Evolutionary conservation across 345 rosid species (phyloP), one percentile per base, ranked within the genome.

Genomic region (Fremontodendron californicum): DNA sequence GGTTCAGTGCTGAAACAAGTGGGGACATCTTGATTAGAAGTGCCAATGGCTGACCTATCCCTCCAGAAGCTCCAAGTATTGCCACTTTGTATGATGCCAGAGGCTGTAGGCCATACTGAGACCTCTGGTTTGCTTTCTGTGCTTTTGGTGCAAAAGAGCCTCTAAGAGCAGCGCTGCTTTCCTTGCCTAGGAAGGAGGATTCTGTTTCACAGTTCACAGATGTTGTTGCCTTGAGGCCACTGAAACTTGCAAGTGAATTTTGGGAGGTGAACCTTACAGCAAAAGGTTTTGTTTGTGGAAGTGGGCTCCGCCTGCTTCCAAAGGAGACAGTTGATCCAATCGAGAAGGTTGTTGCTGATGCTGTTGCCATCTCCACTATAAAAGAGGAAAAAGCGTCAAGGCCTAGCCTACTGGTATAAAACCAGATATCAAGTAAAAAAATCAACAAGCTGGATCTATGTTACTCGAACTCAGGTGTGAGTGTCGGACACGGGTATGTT

Each of bases 41-140:
- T 19, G 57, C 57, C 57, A 51, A 84, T 42, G 98, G 92, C 57
- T 51, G 57, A 51, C 57, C 57, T 51, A 51, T 51, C 21, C 57
- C 57, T 51, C 57, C 57, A 4, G 9, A 21, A 6, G 57, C 57
- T 51, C 57, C 57, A 51, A 51, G 57, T 19, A 51, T 19, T 6
- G 57, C 57, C n/a, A 51, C 57, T 19, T 51, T 51, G 57, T 51
- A 51, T 0, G 57, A 51, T 4, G 57, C 57, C 57, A 18, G 8
- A 19, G n/a, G 57, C 57, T 51, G 57, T 51, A 51, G 21, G 57
- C 57, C 57, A 51, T 19, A 51, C 16, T 7, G 57, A 51, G 57
- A 51, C 23, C 9, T 19, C 21, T 1, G 23, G 57, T 51, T 51
- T 19, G 21, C 23, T 51, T 51, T 51, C 57, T 19, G 57, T 7